Conservation (phyloP, 805 yeast genomes). For the Hanseniaspora pseudoguilliermondii region DNA sequence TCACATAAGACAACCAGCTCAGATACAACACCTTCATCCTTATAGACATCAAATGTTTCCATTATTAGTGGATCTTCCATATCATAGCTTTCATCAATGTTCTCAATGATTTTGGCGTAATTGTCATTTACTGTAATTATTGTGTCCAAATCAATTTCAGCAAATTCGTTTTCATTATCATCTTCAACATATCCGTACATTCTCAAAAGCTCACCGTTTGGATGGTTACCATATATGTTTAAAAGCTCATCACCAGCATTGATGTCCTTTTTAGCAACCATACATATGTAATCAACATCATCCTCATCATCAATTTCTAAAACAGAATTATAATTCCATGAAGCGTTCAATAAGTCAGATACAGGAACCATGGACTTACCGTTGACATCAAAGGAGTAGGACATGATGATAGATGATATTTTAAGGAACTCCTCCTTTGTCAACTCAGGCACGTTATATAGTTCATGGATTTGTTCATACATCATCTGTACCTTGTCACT, state of each 20-base stretch:
- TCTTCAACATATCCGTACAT: constrained; percentile 85
- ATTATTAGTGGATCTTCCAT: constrained; percentile 31
- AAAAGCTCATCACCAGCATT: constrained; percentile 58
- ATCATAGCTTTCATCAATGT: constrained; percentile 27
- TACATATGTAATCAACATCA: constrained; percentile 33
- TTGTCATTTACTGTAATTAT: constrained; percentile 22
- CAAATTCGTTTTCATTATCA: constrained; percentile 68
- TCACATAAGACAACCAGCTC: constrained; percentile 47
- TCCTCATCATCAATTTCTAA: constrained; percentile 20
- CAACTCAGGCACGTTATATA: constrained; percentile 15
- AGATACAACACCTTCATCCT: constrained; percentile 44
- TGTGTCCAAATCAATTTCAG: constrained; percentile 44
- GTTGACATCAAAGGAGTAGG: constrained; percentile 68
- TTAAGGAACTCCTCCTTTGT: constrained; percentile 36
- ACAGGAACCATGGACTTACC: constrained; percentile 81
- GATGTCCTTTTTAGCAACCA: constrained; percentile 57
- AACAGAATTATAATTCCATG: constrained; percentile 3
- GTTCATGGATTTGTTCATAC: constrained; percentile 37
- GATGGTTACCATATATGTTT: constrained; percentile 82
- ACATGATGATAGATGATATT: constrained; percentile 70
- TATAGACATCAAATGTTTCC: constrained; percentile 52
- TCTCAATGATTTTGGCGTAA: constrained; percentile 16
- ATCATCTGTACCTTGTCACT: constrained; percentile 48
- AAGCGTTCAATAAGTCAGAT: constrained; percentile 85
- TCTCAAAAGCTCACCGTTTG: constrained; percentile 80